Evolutionary conservation across 495 filamentous ascomycete genomes (phyloP).

Genomic region (Parathielavia appendiculata): DNA sequence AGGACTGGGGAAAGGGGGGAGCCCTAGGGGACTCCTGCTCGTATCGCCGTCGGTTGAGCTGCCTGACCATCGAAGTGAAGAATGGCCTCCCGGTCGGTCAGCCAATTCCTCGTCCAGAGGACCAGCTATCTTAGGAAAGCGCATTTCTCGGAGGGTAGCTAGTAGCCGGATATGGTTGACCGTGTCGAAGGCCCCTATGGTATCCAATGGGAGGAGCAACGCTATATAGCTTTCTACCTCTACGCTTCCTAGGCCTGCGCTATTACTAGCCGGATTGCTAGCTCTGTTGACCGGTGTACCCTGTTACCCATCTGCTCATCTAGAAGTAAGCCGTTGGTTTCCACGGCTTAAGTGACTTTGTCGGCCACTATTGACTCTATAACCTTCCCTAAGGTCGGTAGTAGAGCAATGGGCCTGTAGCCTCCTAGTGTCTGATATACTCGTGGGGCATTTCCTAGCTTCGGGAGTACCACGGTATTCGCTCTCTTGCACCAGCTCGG

Average conservation of each 20-base stretch:
- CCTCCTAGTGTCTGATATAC: neutral
- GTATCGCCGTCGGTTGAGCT: neutral
- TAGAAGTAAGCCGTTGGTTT: neutral
- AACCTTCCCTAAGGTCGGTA: neutral
- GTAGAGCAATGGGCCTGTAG: neutral
- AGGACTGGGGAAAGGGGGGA: neutral
- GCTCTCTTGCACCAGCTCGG: neutral
- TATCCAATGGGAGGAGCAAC: neutral
- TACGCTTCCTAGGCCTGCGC: neutral
- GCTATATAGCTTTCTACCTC: neutral
- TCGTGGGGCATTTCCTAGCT: neutral
- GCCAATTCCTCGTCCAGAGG: neutral
- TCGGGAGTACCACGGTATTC: neutral
- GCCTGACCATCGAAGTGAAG: neutral
- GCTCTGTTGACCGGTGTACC: neutral
- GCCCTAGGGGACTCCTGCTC: neutral
- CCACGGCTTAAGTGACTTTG: neutral
- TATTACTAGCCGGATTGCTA: neutral
- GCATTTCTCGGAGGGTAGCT: neutral
- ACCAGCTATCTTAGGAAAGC: neutral
- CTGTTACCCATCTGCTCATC: neutral
- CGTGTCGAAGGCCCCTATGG: neutral
- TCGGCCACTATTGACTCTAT: neutral
- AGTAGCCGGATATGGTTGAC: neutral
- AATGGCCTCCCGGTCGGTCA: neutral